Evolutionary conservation across 805 yeast genomes (phyloP).

Genomic region (Teunomyces aglyptinius): DNA sequence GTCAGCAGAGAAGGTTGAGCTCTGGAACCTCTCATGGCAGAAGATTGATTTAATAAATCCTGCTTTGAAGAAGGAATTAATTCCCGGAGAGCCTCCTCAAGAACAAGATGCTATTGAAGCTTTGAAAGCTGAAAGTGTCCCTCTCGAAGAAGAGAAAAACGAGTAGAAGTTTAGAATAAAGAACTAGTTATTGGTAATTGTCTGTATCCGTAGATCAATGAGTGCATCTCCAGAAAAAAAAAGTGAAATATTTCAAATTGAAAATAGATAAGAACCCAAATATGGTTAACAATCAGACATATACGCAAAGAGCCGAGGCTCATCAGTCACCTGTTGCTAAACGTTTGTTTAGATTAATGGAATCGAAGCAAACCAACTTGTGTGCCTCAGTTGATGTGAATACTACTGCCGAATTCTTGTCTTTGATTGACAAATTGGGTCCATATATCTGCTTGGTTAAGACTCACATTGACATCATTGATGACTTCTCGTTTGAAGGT

Average conservation of each 20-base stretch:
- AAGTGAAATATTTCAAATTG: neutral
- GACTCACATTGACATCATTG: constrained; percentile 91
- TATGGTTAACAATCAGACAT: constrained; percentile 38
- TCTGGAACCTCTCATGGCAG: constrained; percentile 36
- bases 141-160: neutral
- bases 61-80: constrained; percentile 21
- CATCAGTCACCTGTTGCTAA: constrained; percentile 81
- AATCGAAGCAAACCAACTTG: constrained; percentile 75
- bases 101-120: neutral
- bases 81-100: constrained; percentile 6
- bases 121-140: neutral
- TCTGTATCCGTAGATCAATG: neutral
- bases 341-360: constrained; percentile 72
- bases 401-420: constrained; percentile 71
- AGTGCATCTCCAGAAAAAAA: neutral
- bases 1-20: constrained; percentile 16
- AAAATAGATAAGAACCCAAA: constrained; percentile 1
- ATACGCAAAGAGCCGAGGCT: constrained; percentile 62
- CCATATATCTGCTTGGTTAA: constrained; percentile 90
- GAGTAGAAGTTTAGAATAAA: neutral
- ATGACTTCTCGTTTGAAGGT: constrained; percentile 79
- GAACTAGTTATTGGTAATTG: neutral
- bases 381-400: constrained; percentile 94
- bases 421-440: constrained; percentile 74
- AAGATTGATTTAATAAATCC: constrained; percentile 30